Evolutionary conservation across 139 green algal species (phyloP).

Genomic region (Ettlia oleoabundans): DNA sequence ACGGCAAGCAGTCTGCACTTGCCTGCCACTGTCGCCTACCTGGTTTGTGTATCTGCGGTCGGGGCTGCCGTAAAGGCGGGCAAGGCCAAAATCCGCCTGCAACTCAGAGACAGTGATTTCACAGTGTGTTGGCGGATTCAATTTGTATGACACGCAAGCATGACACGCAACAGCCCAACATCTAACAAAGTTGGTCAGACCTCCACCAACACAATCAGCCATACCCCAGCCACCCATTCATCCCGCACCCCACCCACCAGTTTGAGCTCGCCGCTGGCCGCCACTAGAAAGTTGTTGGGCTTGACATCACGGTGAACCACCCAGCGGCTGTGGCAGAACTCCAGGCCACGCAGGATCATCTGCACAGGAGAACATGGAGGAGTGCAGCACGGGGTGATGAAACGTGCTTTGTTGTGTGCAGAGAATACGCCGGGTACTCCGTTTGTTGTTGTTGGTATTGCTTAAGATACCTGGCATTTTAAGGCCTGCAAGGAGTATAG

Average conservation of each 20-base stretch:
- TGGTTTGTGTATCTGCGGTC: slow-evolving; percentile 76
- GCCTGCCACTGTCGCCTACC: too few relatives aligned
- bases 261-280: slow-evolving; percentile 74
- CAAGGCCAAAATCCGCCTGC: slow-evolving; percentile 88
- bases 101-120: not conserved
- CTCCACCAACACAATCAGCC: not conserved
- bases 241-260: slow-evolving; percentile 42
- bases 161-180: too few relatives aligned
- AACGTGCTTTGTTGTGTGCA: not conserved
- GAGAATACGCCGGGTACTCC: too few relatives aligned
- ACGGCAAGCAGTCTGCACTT: too few relatives aligned
- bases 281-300: slow-evolving; percentile 90
- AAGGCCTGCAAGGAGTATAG: too few relatives aligned
- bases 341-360: slow-evolving; percentile 71
- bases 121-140: not conserved
- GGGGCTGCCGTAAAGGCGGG: slow-evolving; percentile 74
- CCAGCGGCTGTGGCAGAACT: slow-evolving; percentile 77
- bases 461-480: too few relatives aligned
- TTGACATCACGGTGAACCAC: slow-evolving; percentile 92
- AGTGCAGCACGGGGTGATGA: not conserved
- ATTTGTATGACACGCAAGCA: too few relatives aligned
- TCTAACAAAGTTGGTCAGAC: too few relatives aligned
- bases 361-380: not conserved
- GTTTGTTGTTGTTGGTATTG: too few relatives aligned
- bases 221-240: not conserved